Evolutionary conservation across 306 rosid genomes (phyloP), one percentile per base, ranked within the genome.

Genomic region (Glycine tomentella): DNA sequence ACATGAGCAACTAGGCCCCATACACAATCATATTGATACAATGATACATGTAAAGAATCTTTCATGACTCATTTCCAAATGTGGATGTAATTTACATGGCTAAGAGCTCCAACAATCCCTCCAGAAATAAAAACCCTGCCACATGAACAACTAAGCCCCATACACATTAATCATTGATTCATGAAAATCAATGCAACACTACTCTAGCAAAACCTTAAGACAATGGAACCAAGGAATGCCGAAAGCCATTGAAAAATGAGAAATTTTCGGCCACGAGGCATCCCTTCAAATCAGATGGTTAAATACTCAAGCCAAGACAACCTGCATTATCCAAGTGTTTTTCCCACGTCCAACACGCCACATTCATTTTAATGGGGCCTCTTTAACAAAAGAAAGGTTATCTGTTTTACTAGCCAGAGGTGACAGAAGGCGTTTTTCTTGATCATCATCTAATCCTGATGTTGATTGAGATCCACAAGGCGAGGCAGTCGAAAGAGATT

Each of bases 351-450:
- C 38, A 31, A 57, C 48, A 68, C 17, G 16, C 31, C 31, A 58
- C 55, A 33, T 59, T 62, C 40, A 15, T 70, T 53, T 79, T 14
- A 25, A 1, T 53, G 75, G 90, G 45, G 81, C 46, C 82, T 91
- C 97, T 80, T 87, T 87, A 57, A 95, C 75, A 71, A 95, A 89
- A 34, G 84, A 70, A 79, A 90, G 77, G 15, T 89, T 92, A 2
- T 84, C 88, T n/a, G 20, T 71, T 75, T 81, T 64, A 8, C 70
- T 85, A 52, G 77, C 78, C 34, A 80, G 4, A 14, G 94, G 91
- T 38, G 93, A 70, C 68, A 92, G 84, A 82, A 91, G 88, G 12
- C 76, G 75, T 77, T 87, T 92, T 74, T 85, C 95, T 62, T 90
- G 95, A 4, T 89, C 88, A 8, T 91, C 90, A 13, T 89, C 89